Percentiles rank a stretch among this genome's conserved stretches.
Conservation (phyloP, 2,329 filamentous ascomycete species). For the Scorias spongiosa region DNA sequence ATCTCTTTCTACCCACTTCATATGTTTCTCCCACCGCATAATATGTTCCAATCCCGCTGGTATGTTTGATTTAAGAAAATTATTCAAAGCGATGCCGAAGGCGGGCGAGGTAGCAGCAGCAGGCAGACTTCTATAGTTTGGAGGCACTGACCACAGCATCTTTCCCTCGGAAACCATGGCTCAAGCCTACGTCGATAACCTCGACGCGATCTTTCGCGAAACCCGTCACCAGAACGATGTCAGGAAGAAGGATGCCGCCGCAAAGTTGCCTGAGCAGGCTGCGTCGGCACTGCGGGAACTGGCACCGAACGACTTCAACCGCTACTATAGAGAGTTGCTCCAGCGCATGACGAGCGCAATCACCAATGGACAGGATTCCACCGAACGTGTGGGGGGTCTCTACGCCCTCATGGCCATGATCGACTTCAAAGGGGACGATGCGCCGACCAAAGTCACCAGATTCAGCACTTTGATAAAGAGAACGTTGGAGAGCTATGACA, state of each 20-base stretch:
- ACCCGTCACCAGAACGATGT: conserved; percentile 15
- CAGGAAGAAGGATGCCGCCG: conserved; percentile 15
- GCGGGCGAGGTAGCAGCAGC: background rate
- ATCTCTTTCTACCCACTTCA: no score
- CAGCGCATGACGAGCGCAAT: conserved; percentile 59
- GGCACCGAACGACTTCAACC: conserved; percentile 60
- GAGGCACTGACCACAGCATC: background rate
- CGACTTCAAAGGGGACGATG: conserved; percentile 91
- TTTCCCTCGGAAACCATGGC: conserved; percentile 10
- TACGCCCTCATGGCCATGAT: conserved; percentile 85
- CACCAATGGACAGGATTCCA: conserved; percentile 69
- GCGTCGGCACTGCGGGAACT: conserved; percentile 42
- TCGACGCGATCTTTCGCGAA: conserved; percentile 17
- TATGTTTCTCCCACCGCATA: background rate
- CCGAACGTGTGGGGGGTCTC: conserved; percentile 81
- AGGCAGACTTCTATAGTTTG: background rate
- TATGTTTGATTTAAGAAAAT: background rate
- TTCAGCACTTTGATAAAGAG: conserved; percentile 84
- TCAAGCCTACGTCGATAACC: conserved; percentile 15
- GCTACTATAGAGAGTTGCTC: conserved; percentile 49
- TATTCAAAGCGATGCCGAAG: background rate
- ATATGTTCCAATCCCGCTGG: background rate
- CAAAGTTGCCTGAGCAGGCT: conserved; percentile 16
- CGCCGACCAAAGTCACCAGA: conserved; percentile 81
- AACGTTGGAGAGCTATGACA: conserved; percentile 80